Base-by-base conservation (phyloP, 2,329 filamentous ascomycete species). In the Verticillium dahliae region DNA sequence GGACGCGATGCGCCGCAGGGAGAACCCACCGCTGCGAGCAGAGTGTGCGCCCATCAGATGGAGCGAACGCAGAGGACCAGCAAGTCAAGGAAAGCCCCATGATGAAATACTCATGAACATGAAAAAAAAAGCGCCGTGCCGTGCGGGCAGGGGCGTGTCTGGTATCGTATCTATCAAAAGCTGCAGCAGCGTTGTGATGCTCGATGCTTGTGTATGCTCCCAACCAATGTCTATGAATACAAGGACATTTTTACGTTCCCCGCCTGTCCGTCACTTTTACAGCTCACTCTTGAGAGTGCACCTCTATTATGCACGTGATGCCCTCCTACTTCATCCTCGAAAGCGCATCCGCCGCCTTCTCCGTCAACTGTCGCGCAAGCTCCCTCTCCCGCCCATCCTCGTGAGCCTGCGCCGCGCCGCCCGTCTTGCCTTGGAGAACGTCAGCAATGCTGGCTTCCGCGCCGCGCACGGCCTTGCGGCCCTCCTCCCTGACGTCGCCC, bases 401-500 rank as follows among this genome's bases (percentile, higher is more conserved):
- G 18, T 64, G 65, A 14, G 63, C 66, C 1, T 62, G 61, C 50
- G 37, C 31, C 41, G 71, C 69, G 22, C 66, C 65, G 3, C 68
- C 65, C 22, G 65, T 65, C 27, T 64, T 62, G 4, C 69, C 69
- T 15, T 75, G 75, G 15, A 88, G 69, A 22, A 81, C 78, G 10
- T 78, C 72, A 0, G 73, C 77, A 33, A 88, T 75, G 57, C 79
- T 82, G 55, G 77, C 74, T 70, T 88, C 86, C 1, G 82, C 80
- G 4, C 76, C 81, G 60, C 83, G 75, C 6, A 89, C 79, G 5
- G 85, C 84, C 71, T 87, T 87, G 66, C 86, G 81, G 1, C 86
- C 86, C 62, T 88, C 85, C 65, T 89, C 86, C 45, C 85, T 79
- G n/a, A 89, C 85, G 66, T 88, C 85, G 1, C 81, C 83, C 69